A percentile compares a stretch with the other conserved stretches of the same genome.
Evolutionary conservation across 2,329 filamentous ascomycete species (phyloP).

Genomic region (Leptographium procerum): DNA sequence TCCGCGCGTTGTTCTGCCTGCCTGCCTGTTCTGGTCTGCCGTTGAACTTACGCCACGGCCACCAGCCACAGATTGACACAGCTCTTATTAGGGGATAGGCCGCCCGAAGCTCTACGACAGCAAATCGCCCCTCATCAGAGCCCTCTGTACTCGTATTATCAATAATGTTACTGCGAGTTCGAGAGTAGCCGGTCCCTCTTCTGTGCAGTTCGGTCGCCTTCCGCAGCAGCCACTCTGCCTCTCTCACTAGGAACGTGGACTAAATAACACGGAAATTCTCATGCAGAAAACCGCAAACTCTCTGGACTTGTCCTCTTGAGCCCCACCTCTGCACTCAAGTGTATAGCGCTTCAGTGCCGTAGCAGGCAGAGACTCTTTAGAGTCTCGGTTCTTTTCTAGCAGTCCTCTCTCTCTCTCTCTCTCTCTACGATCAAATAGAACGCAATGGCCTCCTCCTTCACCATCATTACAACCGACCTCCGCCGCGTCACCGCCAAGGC

Average conservation of each 20-base stretch:
- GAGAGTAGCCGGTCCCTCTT: neutral
- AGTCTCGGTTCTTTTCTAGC: neutral
- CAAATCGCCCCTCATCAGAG: neutral
- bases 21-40: neutral
- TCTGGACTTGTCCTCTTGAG: neutral
- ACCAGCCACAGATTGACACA: neutral
- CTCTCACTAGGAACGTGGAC: too few relatives aligned
- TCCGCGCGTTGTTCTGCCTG: slow-evolving; percentile 1
- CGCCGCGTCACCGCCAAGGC: slow-evolving; percentile 75
- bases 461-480: slow-evolving; percentile 72
- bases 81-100: neutral
- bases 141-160: too few relatives aligned
- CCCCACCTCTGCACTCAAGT: too few relatives aligned
- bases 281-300: neutral
- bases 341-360: neutral
- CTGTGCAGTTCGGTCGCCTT: slow-evolving; percentile 8
- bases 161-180: too few relatives aligned
- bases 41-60: neutral
- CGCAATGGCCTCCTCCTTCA: slow-evolving; percentile 62
- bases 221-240: too few relatives aligned
- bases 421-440: too few relatives aligned
- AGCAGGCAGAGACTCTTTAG: neutral
- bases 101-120: neutral
- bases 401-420: too few relatives aligned
- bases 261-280: slow-evolving; percentile 39